These are phyloP conservation scores for Lichtheimia ornata DNA, from an alignment of 371 early-diverging fungal species.

Conservation along the genomic window DNA sequence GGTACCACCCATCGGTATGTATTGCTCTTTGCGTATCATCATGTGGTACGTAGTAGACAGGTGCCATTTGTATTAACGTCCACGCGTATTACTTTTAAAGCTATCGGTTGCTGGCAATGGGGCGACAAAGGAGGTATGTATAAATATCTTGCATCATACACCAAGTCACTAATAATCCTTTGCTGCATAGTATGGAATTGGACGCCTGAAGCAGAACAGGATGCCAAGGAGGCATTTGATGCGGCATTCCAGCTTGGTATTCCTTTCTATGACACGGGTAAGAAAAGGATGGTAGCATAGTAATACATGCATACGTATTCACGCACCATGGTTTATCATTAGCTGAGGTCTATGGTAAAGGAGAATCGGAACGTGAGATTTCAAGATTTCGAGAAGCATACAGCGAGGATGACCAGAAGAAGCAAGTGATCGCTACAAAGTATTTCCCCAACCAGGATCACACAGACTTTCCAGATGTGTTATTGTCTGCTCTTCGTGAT, in stretches of 20 bases:
- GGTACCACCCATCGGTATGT: constrained; percentile 53
- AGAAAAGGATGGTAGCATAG: not conserved
- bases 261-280: constrained; percentile 46
- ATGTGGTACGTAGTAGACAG: not conserved
- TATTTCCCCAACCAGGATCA: constrained; percentile 43
- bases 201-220: constrained; percentile 37
- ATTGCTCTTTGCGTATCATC: not conserved
- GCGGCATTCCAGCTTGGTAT: constrained; percentile 29
- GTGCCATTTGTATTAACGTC: not conserved
- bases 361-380: constrained; percentile 57
- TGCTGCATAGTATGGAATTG: constrained; percentile 30
- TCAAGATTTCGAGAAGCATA: constrained; percentile 30
- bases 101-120: constrained; percentile 61
- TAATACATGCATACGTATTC: not conserved
- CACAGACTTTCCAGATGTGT: constrained; percentile 41
- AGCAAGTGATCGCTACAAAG: constrained; percentile 57
- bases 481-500: constrained; percentile 48
- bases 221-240: constrained; percentile 44
- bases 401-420: constrained; percentile 18
- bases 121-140: constrained; percentile 44
- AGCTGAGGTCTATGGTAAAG: constrained; percentile 59
- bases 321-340: constrained; percentile 2
- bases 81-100: constrained; percentile 14
- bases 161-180: not conserved
- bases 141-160: not conserved